These are phyloP conservation scores for Penicillium sp. DNA, from an alignment of 2,329 filamentous ascomycete genomes.

Conservation along the genomic window DNA sequence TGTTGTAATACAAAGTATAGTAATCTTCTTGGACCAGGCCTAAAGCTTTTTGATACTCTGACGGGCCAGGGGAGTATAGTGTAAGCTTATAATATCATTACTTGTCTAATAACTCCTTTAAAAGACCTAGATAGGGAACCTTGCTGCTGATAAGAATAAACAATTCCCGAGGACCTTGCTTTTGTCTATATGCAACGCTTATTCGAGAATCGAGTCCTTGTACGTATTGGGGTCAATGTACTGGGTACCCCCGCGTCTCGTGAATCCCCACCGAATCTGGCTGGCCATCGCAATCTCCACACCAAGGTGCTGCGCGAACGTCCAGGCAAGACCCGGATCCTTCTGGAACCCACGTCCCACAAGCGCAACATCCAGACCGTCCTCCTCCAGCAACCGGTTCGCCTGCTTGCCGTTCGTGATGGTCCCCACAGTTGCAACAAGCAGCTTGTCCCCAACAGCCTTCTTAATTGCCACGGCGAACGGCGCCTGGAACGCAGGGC, in stretches of 20 bases:
- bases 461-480: slow-evolving; percentile 74
- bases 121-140: no score
- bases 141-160: neutral
- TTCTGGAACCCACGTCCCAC: slow-evolving; percentile 78
- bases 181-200: slow-evolving; percentile 7
- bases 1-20: no score
- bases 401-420: slow-evolving; percentile 74
- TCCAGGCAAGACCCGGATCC: slow-evolving; percentile 78
- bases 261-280: slow-evolving; percentile 69
- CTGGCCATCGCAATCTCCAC: slow-evolving; percentile 74
- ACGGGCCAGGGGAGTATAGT: no score
- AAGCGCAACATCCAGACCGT: slow-evolving; percentile 70
- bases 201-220: slow-evolving; percentile 29
- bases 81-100: no score
- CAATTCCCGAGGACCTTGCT: neutral
- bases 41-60: no score
- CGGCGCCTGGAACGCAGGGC: slow-evolving; percentile 74
- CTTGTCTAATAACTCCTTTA: no score
- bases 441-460: slow-evolving; percentile 71
- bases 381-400: slow-evolving; percentile 60
- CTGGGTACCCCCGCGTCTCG: slow-evolving; percentile 24
- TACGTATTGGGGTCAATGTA: slow-evolving; percentile 28
- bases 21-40: no score
- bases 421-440: slow-evolving; percentile 75
- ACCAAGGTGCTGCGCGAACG: slow-evolving; percentile 72